Conservation (phyloP, 768 basidiomycete genomes). For the Psilocybe cubensis region DNA sequence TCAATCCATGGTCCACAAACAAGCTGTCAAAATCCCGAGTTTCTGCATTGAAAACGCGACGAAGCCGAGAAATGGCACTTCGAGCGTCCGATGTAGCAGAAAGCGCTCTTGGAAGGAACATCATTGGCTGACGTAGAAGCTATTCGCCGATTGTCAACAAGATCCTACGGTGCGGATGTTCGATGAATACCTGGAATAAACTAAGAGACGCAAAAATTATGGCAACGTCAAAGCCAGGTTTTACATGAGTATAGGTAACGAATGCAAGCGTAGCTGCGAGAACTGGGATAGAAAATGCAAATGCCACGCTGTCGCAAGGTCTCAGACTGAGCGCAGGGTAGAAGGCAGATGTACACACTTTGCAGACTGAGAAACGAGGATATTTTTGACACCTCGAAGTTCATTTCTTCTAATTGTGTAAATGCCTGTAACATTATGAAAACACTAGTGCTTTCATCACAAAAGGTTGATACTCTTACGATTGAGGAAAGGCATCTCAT, state of each 20-base stretch:
- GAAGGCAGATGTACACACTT: constrained; percentile 47
- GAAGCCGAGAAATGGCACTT: constrained; percentile 60
- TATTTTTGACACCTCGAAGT: constrained; percentile 55
- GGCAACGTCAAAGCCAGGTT: constrained; percentile 61
- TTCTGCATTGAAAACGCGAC: constrained; percentile 58
- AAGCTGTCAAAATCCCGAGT: constrained; percentile 44
- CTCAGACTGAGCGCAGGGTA: constrained; percentile 10
- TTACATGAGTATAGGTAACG: constrained; percentile 62
- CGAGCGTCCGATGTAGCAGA: constrained; percentile 67
- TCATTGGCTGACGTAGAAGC: constrained; percentile 71
- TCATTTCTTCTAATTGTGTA: constrained; percentile 56
- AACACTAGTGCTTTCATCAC: too few species aligned
- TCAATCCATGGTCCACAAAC: constrained; percentile 45
- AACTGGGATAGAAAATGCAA: constrained; percentile 62
- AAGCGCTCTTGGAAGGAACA: constrained; percentile 65
- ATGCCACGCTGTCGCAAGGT: constrained; percentile 41
- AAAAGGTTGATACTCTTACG: constrained; percentile 40
- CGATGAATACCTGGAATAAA: constrained; percentile 49
- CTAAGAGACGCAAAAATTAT: constrained; percentile 70
- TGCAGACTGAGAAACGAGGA: constrained; percentile 62
- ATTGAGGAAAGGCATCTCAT: constrained; percentile 68
- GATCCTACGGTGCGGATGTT: background rate
- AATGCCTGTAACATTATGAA: constrained; percentile 40
- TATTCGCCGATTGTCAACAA: constrained; percentile 21
- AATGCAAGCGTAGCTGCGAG: constrained; percentile 71